These are phyloP conservation scores for Arabidopsis thaliana DNA, from an alignment of 345 rosid genomes.

Conservation along the genomic window TAIR10.1 NC_003070.9:1996501-1997000, in stretches of 20 bases:
- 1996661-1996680: background rate
- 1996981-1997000: background rate
- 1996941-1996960: background rate
- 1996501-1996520: background rate
- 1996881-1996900: background rate
- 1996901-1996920: background rate
- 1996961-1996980: background rate
- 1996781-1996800: background rate
- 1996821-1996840: background rate
- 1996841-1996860: background rate
- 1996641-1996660: background rate
- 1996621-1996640: background rate
- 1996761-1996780: background rate
- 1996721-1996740: background rate
- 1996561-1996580: background rate
- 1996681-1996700: too few species aligned
- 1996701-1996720: too few species aligned
- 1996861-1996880: too few species aligned
- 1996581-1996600: background rate
- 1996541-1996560: background rate
- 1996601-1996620: background rate
- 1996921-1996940: background rate
- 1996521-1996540: background rate
- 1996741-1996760: background rate
- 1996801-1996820: background rate